Evolutionary conservation across 495 filamentous ascomycete species (phyloP).

Genomic region (Oidiodendron maius): DNA sequence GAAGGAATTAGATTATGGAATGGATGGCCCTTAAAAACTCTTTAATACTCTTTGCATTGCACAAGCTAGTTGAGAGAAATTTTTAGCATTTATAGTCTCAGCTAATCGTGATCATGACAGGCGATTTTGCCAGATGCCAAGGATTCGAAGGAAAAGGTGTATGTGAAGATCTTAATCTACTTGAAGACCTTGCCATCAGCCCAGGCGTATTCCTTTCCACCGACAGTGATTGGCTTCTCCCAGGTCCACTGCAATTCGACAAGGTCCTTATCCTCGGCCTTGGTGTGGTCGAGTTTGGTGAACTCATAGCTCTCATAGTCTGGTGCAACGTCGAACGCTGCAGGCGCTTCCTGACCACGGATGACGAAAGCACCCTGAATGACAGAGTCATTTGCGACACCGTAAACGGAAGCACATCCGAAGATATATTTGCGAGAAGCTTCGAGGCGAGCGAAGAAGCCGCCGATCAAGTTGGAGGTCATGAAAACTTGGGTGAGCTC

Average conservation of each 20-base stretch:
- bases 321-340: conserved; percentile 93
- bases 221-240: conserved; percentile 72
- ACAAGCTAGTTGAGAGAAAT: no score
- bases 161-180: conserved; percentile 48
- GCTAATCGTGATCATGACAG: conserved; percentile 13
- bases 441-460: conserved; percentile 97
- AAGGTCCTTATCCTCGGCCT: conserved; percentile 73
- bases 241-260: conserved; percentile 84
- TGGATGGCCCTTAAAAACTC: background rate
- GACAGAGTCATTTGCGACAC: conserved; percentile 77
- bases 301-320: conserved; percentile 97
- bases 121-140: conserved; percentile 7
- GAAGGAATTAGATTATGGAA: background rate
- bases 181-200: conserved; percentile 98
- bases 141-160: conserved; percentile 16
- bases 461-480: conserved; percentile 94
- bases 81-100: no score
- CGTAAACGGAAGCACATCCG: conserved; percentile 85
- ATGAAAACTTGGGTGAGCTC: conserved; percentile 97
- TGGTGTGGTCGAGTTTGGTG: conserved; percentile 85
- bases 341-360: conserved; percentile 79
- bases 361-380: conserved; percentile 88
- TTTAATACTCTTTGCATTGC: background rate
- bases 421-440: conserved; percentile 98
- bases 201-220: conserved; percentile 72